Evolutionary conservation across 768 basidiomycete species (phyloP).

Genomic region (Candolleomyces aberdarensis): DNA sequence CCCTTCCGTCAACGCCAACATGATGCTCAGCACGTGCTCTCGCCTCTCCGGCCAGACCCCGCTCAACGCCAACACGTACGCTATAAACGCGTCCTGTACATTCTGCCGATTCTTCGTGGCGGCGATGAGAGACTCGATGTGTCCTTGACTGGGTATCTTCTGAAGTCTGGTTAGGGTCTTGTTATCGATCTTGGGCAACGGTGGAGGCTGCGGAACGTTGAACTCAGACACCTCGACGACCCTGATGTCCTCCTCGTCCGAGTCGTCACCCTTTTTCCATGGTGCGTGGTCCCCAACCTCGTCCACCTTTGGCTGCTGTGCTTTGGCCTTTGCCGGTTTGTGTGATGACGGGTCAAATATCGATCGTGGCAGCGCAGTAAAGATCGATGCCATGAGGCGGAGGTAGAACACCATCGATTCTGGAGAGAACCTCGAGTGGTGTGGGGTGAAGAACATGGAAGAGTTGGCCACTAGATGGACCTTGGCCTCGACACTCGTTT

Average conservation of each 20-base stretch:
- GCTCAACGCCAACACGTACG: conserved; percentile 57
- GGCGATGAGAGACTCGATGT: conserved; percentile 52
- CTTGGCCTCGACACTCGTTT: conserved; percentile 28
- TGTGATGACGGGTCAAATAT: conserved; percentile 42
- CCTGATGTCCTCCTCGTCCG: conserved; percentile 27
- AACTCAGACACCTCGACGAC: conserved; percentile 18
- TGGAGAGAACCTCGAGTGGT: conserved; percentile 48
- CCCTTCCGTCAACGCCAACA: conserved; percentile 47
- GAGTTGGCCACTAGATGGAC: conserved; percentile 75
- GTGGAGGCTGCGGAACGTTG: neutral
- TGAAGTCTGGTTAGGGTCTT: conserved; percentile 63
- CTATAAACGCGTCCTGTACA: conserved; percentile 46
- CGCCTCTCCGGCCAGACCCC: conserved; percentile 57
- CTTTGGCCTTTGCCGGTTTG: neutral
- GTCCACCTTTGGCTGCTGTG: neutral
- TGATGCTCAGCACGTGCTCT: conserved; percentile 54
- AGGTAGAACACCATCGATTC: conserved; percentile 52
- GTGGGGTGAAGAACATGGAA: conserved; percentile 57
- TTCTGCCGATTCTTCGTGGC: conserved; percentile 36
- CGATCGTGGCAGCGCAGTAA: conserved; percentile 52
- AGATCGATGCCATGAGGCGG: conserved; percentile 45
- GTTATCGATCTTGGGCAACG: conserved; percentile 46
- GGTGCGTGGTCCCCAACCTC: conserved; percentile 22
- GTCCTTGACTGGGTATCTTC: conserved; percentile 49
- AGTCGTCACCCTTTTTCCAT: conserved; percentile 26